Percentiles rank a stretch among this genome's conserved stretches.
Conservation (phyloP, 306 rosid species). For the Quercus berberidifolia region DNA sequence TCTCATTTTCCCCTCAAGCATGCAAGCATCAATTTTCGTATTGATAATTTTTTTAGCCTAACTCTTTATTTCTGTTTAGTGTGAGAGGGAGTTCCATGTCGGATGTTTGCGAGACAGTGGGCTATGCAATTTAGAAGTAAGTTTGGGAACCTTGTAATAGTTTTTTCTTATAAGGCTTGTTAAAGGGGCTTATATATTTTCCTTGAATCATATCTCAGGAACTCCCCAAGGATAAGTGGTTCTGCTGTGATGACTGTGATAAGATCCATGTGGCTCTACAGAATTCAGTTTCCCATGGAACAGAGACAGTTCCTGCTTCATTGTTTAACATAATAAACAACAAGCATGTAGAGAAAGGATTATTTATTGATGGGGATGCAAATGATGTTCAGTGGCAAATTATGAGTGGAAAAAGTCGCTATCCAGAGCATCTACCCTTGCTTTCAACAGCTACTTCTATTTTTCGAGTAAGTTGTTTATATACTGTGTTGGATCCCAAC, state of each 20-base stretch:
- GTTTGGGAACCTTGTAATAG: conserved; percentile 19
- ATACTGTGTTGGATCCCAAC: background rate
- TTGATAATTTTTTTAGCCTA: conserved; percentile 1
- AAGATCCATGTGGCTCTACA: conserved; percentile 67
- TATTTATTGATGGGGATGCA: conserved; percentile 41
- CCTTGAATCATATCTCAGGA: conserved; percentile 45
- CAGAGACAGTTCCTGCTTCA: conserved; percentile 55
- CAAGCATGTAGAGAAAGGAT: conserved; percentile 77
- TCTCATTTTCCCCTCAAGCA: background rate
- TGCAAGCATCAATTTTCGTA: background rate
- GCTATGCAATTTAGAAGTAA: conserved; percentile 78
- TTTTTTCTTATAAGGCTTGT: conserved; percentile 17
- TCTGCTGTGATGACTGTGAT: conserved; percentile 85
- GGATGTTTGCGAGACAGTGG: conserved; percentile 88
- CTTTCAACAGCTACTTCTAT: conserved; percentile 95
- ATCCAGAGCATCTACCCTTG: conserved; percentile 82
- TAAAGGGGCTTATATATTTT: conserved; percentile 22
- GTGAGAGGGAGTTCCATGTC: conserved; percentile 98
- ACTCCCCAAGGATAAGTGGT: conserved; percentile 98
- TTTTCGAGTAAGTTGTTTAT: conserved; percentile 67
- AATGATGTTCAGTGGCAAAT: conserved; percentile 82
- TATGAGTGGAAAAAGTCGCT: conserved; percentile 92
- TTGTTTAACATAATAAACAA: conserved; percentile 49
- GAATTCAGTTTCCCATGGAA: conserved; percentile 65
- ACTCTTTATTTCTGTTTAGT: conserved; percentile 45